Evolutionary conservation across 352 stramenopile species (phyloP).

Genomic region (Thalassiosira exigua): DNA sequence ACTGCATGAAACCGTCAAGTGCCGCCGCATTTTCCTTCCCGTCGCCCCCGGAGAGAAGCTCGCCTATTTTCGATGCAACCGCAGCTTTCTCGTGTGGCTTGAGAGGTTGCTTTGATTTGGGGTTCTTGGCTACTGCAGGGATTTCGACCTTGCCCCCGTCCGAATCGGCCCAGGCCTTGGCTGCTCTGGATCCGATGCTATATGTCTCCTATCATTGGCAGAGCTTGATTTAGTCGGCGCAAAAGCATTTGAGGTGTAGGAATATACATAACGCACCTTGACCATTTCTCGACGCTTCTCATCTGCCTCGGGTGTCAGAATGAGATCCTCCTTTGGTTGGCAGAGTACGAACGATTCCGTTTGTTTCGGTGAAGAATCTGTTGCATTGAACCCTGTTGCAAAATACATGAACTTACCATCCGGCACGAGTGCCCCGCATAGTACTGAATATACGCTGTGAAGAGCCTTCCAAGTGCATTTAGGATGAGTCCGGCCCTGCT

Average conservation of each 20-base stretch:
- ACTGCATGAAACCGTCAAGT: conserved; percentile 88
- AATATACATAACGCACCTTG: conserved; percentile 39
- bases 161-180: conserved; percentile 84
- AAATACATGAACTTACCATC: too few relatives aligned
- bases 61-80: conserved; percentile 80
- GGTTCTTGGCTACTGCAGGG: conserved; percentile 51
- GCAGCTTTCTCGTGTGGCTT: conserved; percentile 82
- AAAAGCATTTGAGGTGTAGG: not conserved
- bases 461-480: conserved; percentile 90
- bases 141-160: conserved; percentile 85
- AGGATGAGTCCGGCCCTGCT: conserved; percentile 87
- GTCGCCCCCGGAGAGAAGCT: conserved; percentile 82
- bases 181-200: conserved; percentile 77
- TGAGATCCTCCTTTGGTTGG: conserved; percentile 99
- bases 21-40: conserved; percentile 76
- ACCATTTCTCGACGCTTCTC: conserved; percentile 91
- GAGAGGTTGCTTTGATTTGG: conserved; percentile 58
- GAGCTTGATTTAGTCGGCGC: too few relatives aligned
- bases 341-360: too few relatives aligned
- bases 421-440: conserved; percentile 98
- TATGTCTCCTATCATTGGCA: conserved; percentile 76
- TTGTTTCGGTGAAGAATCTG: too few relatives aligned
- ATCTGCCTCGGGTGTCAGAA: conserved; percentile 93
- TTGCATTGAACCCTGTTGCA: too few relatives aligned
- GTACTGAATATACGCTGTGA: conserved; percentile 97